Conservation (phyloP, 2,329 filamentous ascomycete genomes). For the Neonectria magnoliae region DNA sequence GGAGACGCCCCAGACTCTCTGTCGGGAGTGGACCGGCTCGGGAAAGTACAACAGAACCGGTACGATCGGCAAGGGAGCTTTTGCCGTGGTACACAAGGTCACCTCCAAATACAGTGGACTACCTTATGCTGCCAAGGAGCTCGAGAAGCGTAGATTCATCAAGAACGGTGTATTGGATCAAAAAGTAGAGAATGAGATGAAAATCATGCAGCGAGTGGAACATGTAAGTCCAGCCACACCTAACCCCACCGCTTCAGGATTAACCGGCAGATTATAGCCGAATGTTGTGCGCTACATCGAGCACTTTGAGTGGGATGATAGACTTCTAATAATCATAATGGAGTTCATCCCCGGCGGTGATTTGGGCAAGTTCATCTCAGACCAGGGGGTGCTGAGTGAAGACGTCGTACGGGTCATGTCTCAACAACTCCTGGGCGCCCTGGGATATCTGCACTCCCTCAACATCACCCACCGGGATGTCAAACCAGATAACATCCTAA, state of each 20-base stretch:
- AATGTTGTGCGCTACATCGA: constrained; percentile 95
- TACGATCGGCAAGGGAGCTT: constrained; percentile 90
- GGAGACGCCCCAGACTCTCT: constrained; percentile 38
- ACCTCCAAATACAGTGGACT: constrained; percentile 85
- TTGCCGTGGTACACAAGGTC: constrained; percentile 92
- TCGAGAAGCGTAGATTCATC: constrained; percentile 92
- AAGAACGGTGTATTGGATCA: constrained; percentile 91
- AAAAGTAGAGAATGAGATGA: constrained; percentile 96
- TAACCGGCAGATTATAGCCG: constrained; percentile 57
- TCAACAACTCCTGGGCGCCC: constrained; percentile 79
- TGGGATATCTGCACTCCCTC: constrained; percentile 86
- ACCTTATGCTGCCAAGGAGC: constrained; percentile 90
- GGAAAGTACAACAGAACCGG: constrained; percentile 84
- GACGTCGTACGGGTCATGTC: constrained; percentile 76
- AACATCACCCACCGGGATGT: constrained; percentile 98
- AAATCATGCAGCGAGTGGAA: constrained; percentile 86
- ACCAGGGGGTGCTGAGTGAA: constrained; percentile 73
- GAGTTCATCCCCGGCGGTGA: constrained; percentile 88
- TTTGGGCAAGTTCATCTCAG: constrained; percentile 76
- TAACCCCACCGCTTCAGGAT: not conserved
- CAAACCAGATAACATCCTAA: constrained; percentile 97
- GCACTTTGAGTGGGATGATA: constrained; percentile 81
- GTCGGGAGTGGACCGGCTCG: constrained; percentile 83
- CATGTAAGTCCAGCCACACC: constrained; percentile 71
- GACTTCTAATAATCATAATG: constrained; percentile 97